These are phyloP conservation scores for Emergomyces orientalis DNA, from an alignment of 2,329 filamentous ascomycete genomes.

Conservation along the genomic window DNA sequence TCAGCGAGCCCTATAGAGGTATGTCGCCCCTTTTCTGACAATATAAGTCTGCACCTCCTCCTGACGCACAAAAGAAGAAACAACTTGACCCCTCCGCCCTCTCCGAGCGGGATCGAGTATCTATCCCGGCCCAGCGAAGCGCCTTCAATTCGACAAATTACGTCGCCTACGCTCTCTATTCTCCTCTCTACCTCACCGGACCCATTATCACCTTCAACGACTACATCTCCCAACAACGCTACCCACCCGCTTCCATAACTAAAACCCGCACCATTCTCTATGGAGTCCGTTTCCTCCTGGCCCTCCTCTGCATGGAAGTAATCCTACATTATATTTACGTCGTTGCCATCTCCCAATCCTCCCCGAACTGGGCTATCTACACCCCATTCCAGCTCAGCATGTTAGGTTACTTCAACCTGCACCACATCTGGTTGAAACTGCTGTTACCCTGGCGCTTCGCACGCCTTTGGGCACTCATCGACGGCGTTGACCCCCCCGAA, in stretches of 20 bases:
- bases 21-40: slow-evolving; percentile 28
- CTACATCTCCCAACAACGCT: slow-evolving; percentile 78
- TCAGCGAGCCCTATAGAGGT: slow-evolving; percentile 70
- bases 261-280: slow-evolving; percentile 65
- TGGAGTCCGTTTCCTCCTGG: slow-evolving; percentile 68
- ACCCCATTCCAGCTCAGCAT: slow-evolving; percentile 79
- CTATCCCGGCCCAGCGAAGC: slow-evolving; percentile 57
- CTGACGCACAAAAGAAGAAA: slow-evolving; percentile 74
- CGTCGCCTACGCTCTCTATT: slow-evolving; percentile 80
- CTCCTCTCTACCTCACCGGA: slow-evolving; percentile 82
- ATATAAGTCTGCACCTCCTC: not conserved
- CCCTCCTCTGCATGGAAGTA: slow-evolving; percentile 80
- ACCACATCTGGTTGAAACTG: slow-evolving; percentile 96
- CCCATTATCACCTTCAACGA: slow-evolving; percentile 98
- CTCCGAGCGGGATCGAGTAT: slow-evolving; percentile 79
- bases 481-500: slow-evolving; percentile 89
- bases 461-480: slow-evolving; percentile 85
- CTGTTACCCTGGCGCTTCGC: slow-evolving; percentile 97
- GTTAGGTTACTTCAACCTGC: slow-evolving; percentile 90
- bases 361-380: slow-evolving; percentile 72
- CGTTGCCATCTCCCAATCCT: slow-evolving; percentile 76
- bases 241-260: slow-evolving; percentile 63
- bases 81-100: slow-evolving; percentile 82
- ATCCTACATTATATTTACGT: slow-evolving; percentile 88
- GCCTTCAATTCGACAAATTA: slow-evolving; percentile 81